A percentile compares a stretch with the other conserved stretches of the same genome.
Evolutionary conservation across 1,284 basidiomycete species (phyloP).

Genomic region (Moesziomyces aphidis): DNA sequence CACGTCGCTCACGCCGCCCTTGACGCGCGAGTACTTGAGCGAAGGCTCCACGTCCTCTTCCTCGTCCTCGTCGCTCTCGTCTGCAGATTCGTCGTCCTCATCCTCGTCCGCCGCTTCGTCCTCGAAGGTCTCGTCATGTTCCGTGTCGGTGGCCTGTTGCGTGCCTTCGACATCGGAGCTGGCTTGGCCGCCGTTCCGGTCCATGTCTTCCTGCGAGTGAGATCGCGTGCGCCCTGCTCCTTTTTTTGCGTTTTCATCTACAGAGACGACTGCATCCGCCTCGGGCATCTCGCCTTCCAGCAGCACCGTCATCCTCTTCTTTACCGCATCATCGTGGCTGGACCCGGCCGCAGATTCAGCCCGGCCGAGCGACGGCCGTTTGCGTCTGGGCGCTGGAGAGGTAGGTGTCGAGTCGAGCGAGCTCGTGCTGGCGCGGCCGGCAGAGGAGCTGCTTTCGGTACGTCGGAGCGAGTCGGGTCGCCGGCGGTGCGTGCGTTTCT

Average conservation of each 20-base stretch:
- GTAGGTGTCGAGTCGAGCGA: conserved; percentile 30
- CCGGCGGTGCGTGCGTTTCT: conserved; percentile 16
- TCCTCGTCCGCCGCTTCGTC: not conserved
- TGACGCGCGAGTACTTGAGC: conserved; percentile 88
- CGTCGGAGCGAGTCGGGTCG: conserved; percentile 21
- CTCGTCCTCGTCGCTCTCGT: conserved; percentile 24
- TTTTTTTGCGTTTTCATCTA: not conserved
- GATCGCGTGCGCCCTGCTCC: not conserved
- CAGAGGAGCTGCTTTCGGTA: conserved; percentile 31
- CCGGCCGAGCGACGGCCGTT: conserved; percentile 20
- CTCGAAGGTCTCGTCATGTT: conserved; percentile 3
- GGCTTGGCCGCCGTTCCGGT: not conserved
- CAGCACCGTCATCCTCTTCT: conserved; percentile 56
- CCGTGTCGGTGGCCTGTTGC: conserved; percentile 4
- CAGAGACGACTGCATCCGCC: conserved; percentile 23
- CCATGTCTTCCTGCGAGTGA: not conserved
- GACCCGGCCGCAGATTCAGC: conserved; percentile 27
- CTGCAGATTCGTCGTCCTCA: conserved; percentile 7
- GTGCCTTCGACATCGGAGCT: conserved; percentile 2
- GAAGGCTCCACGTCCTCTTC: conserved; percentile 69
- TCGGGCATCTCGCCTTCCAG: conserved; percentile 60
- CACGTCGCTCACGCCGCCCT: conserved; percentile 80
- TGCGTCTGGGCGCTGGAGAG: conserved; percentile 23
- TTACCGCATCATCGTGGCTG: conserved; percentile 4
- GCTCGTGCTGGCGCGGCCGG: conserved; percentile 17